Evolutionary conservation across 805 yeast species (phyloP).

Genomic region (Candida silvatica): DNA sequence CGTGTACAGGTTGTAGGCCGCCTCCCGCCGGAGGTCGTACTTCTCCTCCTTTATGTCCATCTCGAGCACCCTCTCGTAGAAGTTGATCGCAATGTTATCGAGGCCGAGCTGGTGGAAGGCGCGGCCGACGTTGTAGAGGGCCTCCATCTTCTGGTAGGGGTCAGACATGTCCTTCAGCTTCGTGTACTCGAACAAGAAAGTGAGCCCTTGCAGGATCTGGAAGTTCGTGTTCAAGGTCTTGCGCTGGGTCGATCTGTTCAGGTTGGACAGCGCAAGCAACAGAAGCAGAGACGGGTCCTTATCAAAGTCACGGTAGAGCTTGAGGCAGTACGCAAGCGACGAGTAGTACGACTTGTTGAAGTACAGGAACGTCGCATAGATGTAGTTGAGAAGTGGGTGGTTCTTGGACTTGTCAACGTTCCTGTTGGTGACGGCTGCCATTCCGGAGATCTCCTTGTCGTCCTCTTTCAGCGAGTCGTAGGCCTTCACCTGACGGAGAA

Average conservation of each 20-base stretch:
- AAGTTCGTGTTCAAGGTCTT: constrained; percentile 78
- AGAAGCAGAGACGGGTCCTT: constrained; percentile 76
- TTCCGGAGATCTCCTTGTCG: constrained; percentile 53
- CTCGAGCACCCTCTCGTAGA: constrained; percentile 60
- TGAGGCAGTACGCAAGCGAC: constrained; percentile 65
- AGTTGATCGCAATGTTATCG: constrained; percentile 59
- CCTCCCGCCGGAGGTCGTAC: constrained; percentile 56
- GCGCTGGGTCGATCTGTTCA: constrained; percentile 89
- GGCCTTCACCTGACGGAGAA: constrained; percentile 84
- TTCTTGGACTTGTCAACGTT: constrained; percentile 41
- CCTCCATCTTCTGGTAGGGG: constrained; percentile 60
- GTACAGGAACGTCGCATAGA: constrained; percentile 75
- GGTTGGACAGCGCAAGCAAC: constrained; percentile 67
- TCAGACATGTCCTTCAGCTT: constrained; percentile 28
- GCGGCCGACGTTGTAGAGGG: constrained; percentile 75
- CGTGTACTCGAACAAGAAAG: constrained; percentile 66
- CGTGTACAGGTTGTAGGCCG: constrained; percentile 77
- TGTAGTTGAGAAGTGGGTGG: constrained; percentile 50
- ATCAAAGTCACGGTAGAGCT: constrained; percentile 59
- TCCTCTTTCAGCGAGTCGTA: constrained; percentile 59
- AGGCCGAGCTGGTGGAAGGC: constrained; percentile 80
- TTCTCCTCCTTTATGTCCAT: constrained; percentile 34
- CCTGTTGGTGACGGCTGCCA: constrained; percentile 62
- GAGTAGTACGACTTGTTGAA: constrained; percentile 79
- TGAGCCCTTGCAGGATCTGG: constrained; percentile 81